Percentiles rank a stretch among this genome's conserved stretches.
These are phyloP conservation scores for Apophysomyces ossiformis DNA, from an alignment of 371 early-diverging fungal species.

Conservation along the genomic window DNA sequence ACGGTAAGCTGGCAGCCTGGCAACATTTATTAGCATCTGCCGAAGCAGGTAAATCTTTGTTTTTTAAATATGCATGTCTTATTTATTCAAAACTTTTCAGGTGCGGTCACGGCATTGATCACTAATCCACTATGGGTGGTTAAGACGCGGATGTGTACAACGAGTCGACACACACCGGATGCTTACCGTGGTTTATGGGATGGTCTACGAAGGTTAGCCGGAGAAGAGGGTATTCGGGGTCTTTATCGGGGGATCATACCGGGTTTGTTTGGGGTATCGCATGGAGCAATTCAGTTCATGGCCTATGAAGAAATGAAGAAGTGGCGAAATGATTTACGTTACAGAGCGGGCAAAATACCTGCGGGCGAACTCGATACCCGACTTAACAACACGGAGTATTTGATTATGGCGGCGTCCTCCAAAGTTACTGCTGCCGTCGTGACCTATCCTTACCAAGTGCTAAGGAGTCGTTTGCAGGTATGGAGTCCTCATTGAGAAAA, in stretches of 20 bases:
- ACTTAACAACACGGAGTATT: constrained; percentile 73
- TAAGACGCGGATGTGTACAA: constrained; percentile 93
- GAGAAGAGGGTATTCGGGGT: constrained; percentile 83
- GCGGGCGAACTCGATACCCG: constrained; percentile 44
- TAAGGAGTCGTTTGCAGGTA: constrained; percentile 87
- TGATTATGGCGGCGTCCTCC: constrained; percentile 85
- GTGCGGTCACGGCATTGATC: constrained; percentile 79
- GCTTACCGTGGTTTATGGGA: constrained; percentile 80
- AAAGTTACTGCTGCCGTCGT: constrained; percentile 86
- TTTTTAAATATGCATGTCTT: background rate
- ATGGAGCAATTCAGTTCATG: constrained; percentile 97
- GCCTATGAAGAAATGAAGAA: constrained; percentile 95
- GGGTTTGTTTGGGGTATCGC: constrained; percentile 88
- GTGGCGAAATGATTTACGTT: constrained; percentile 55
- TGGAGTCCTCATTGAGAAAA: background rate
- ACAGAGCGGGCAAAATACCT: constrained; percentile 28
- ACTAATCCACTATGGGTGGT: constrained; percentile 96
- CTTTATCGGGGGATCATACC: constrained; percentile 89
- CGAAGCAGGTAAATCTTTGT: constrained; percentile 58
- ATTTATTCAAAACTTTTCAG: constrained; percentile 30
- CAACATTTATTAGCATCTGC: constrained; percentile 89
- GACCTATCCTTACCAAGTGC: constrained; percentile 96
- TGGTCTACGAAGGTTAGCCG: constrained; percentile 66
- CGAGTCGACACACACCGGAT: constrained; percentile 60
- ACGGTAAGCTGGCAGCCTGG: constrained; percentile 62